A percentile compares a stretch with the other conserved stretches of the same genome.
These are phyloP conservation scores for Penicillium concentricum DNA, from an alignment of 2,329 filamentous ascomycete species.

Conservation along the genomic window DNA sequence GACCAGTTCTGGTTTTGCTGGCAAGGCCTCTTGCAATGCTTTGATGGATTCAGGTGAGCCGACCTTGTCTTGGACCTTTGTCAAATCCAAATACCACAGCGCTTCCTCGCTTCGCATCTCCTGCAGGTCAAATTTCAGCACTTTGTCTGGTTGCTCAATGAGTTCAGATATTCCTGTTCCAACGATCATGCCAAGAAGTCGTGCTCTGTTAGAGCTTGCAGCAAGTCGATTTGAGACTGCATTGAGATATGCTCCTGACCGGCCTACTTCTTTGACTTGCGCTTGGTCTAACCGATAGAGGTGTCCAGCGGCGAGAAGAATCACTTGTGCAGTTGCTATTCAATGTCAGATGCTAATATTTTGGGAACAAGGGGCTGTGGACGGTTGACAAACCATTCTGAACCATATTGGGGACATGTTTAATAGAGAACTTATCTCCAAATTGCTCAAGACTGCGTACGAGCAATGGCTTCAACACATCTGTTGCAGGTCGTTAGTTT, in stretches of 20 bases:
- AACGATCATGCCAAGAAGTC: slow-evolving; percentile 84
- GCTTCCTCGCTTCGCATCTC: slow-evolving; percentile 73
- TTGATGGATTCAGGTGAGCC: slow-evolving; percentile 58
- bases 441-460: slow-evolving; percentile 71
- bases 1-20: slow-evolving; percentile 16
- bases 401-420: slow-evolving; percentile 76
- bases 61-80: slow-evolving; percentile 60
- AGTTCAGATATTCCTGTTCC: slow-evolving; percentile 70
- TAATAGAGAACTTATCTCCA: slow-evolving; percentile 82
- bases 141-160: slow-evolving; percentile 64
- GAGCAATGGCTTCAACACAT: slow-evolving; percentile 51
- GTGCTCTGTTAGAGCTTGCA: slow-evolving; percentile 69
- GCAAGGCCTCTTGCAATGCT: slow-evolving; percentile 17
- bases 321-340: slow-evolving; percentile 73
- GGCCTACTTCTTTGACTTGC: slow-evolving; percentile 66
- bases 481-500: slow-evolving; percentile 29
- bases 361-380: background rate
- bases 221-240: slow-evolving; percentile 82
- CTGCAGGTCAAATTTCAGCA: slow-evolving; percentile 79
- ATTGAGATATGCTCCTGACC: slow-evolving; percentile 71
- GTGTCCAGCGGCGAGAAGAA: slow-evolving; percentile 76
- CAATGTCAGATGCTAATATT: slow-evolving; percentile 20
- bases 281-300: slow-evolving; percentile 65
- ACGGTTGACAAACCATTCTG: slow-evolving; percentile 65
- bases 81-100: slow-evolving; percentile 69